Conservation (phyloP, 345 rosid species). For the Geranium brycei region DNA sequence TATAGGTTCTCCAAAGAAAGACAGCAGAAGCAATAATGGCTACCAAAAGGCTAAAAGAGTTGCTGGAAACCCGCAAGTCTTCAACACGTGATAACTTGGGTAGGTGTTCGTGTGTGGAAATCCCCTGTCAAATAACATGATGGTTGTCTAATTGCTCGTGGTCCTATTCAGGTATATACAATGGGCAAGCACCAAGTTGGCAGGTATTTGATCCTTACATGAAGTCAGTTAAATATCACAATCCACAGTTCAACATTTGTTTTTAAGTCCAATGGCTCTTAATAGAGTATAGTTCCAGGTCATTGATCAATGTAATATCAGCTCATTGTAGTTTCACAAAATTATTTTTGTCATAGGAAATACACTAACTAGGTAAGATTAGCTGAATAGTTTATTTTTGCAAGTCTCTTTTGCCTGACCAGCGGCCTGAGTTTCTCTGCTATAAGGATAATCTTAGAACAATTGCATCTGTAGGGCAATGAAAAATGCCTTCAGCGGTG, state of each 20-base stretch:
- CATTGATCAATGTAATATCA: not conserved
- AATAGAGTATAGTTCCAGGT: not conserved
- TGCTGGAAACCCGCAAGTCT: slow-evolving; percentile 60
- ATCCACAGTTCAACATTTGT: not conserved
- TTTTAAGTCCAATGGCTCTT: not conserved
- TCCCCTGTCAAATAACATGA: not conserved
- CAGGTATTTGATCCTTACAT: slow-evolving; percentile 32
- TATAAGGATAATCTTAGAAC: slow-evolving; percentile 2
- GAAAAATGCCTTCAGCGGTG: slow-evolving; percentile 53
- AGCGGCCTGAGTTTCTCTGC: not conserved
- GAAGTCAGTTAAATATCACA: not conserved
- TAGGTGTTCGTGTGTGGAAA: slow-evolving; percentile 9
- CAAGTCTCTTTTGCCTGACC: no score
- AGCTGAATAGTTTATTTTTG: no score
- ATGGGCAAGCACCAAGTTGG: slow-evolving; percentile 31
- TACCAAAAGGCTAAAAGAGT: slow-evolving; percentile 68
- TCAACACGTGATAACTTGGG: slow-evolving; percentile 35
- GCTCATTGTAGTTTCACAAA: no score
- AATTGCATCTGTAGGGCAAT: slow-evolving; percentile 27
- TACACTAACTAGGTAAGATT: no score
- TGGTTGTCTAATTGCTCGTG: slow-evolving; percentile 10
- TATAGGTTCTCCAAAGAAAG: slow-evolving; percentile 79
- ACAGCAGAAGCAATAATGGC: slow-evolving; percentile 81
- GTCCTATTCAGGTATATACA: slow-evolving; percentile 27
- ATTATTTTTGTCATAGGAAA: no score